Conservation (phyloP, 768 basidiomycete genomes). For the Chalciporus chontae region DNA sequence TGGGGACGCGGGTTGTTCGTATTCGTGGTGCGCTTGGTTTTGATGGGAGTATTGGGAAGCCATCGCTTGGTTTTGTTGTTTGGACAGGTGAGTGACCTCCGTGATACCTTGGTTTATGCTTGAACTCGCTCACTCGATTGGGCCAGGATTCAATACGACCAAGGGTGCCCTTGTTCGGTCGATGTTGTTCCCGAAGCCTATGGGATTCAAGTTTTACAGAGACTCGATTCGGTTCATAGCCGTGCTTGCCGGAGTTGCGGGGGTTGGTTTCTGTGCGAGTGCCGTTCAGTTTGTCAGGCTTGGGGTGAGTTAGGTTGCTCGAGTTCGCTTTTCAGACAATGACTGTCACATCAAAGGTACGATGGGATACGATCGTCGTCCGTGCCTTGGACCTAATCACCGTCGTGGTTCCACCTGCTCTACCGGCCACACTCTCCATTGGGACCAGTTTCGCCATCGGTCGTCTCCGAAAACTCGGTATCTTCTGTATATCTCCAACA, state of each 20-base stretch:
- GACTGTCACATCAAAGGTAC: slow-evolving; percentile 49
- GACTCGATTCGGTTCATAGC: slow-evolving; percentile 89
- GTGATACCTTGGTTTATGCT: neutral
- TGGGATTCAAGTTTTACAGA: slow-evolving; percentile 98
- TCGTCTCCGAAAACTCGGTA: slow-evolving; percentile 79
- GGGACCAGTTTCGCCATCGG: slow-evolving; percentile 94
- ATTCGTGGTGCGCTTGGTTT: slow-evolving; percentile 61
- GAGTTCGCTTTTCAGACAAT: neutral
- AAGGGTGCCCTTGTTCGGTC: slow-evolving; percentile 94
- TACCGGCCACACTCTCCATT: slow-evolving; percentile 95
- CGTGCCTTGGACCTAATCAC: slow-evolving; percentile 95
- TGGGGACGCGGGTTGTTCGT: slow-evolving; percentile 88
- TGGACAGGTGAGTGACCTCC: slow-evolving; percentile 61
- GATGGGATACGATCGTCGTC: slow-evolving; percentile 86
- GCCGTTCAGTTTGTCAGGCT: slow-evolving; percentile 90
- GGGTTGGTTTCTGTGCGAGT: slow-evolving; percentile 86
- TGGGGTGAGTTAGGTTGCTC: slow-evolving; percentile 51
- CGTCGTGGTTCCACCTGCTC: slow-evolving; percentile 94
- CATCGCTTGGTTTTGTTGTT: slow-evolving; percentile 79
- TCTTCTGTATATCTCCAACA: slow-evolving; percentile 96
- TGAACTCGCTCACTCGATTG: slow-evolving; percentile 6
- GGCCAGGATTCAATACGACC: slow-evolving; percentile 89
- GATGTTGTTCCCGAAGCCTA: slow-evolving; percentile 98
- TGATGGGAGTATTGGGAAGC: slow-evolving; percentile 49
- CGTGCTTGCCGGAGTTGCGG: slow-evolving; percentile 89